A percentile compares a stretch with the other conserved stretches of the same genome.
phyloP scores from a whole-genome alignment of 2,329 filamentous ascomycete genomes.

The Aureobasidium sp. region DNA sequence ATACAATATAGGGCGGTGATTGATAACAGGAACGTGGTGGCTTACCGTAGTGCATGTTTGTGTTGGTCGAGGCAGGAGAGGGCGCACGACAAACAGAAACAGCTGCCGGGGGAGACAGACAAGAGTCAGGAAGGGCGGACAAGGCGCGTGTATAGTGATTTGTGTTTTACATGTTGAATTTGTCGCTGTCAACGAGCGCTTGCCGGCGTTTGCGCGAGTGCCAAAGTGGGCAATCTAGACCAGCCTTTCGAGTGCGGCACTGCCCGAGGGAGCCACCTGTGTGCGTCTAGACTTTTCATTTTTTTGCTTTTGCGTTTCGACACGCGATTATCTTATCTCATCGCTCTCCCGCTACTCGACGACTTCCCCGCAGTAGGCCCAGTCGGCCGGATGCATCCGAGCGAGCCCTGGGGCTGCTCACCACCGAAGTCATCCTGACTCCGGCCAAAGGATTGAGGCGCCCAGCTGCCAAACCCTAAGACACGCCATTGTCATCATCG shows the following conservation, averaged over 20 bases:
- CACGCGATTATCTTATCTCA: constrained; percentile 3
- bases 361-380: background rate
- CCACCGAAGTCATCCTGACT: background rate
- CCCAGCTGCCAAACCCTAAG: constrained; percentile 1
- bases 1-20: background rate
- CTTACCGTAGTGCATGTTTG: constrained; percentile 22
- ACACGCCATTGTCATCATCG: constrained; percentile 8
- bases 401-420: background rate
- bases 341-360: background rate
- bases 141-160: background rate
- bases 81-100: background rate
- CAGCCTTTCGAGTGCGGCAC: background rate
- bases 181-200: background rate
- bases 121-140: constrained; percentile 2
- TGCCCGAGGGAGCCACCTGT: too few relatives aligned
- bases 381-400: background rate
- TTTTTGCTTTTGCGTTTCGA: background rate
- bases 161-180: constrained; percentile 10
- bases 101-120: background rate
- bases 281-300: background rate
- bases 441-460: background rate
- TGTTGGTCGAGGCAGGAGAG: background rate
- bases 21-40: background rate
- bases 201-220: background rate
- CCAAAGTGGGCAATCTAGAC: background rate